A percentile compares a stretch with the other conserved stretches of the same genome.
These are phyloP conservation scores for Plasmodium yoelii DNA, from an alignment of 169 alveolate genomes.

Conservation along the genomic window DNA sequence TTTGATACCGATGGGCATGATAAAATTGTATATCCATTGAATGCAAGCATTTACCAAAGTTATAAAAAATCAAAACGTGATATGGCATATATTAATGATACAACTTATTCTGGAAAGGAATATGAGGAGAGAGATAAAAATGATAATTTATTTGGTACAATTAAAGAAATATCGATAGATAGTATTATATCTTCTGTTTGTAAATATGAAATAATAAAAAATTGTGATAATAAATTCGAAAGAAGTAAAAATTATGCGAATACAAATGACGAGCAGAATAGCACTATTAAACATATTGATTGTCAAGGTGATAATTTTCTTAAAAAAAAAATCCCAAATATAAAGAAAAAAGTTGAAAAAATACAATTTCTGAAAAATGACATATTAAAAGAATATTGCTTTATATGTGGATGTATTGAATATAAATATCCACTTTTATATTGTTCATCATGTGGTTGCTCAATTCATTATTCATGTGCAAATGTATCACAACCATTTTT, in stretches of 20 bases:
- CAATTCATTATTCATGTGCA: slow-evolving; percentile 62
- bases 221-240: not conserved
- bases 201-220: slow-evolving; percentile 4
- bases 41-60: not conserved
- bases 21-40: slow-evolving; percentile 1
- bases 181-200: not conserved
- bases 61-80: not conserved
- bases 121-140: slow-evolving; percentile 3
- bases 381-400: slow-evolving; percentile 45
- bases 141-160: not conserved
- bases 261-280: not conserved
- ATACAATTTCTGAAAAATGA: slow-evolving; percentile 31
- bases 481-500: slow-evolving; percentile 49
- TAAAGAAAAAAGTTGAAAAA: not conserved
- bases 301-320: not conserved
- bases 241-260: not conserved
- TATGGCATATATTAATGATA: not conserved
- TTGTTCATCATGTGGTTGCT: slow-evolving; percentile 45
- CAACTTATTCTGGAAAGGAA: not conserved
- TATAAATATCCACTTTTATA: slow-evolving; percentile 22
- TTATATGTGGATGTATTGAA: slow-evolving; percentile 58
- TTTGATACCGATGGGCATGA: not conserved
- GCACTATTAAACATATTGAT: too few relatives aligned
- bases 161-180: not conserved
- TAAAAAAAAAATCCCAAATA: not conserved